These are phyloP conservation scores for Saccharum spontaneum DNA, from an alignment of 176 grass and related monocot genomes.

Conservation along the genomic window DNA sequence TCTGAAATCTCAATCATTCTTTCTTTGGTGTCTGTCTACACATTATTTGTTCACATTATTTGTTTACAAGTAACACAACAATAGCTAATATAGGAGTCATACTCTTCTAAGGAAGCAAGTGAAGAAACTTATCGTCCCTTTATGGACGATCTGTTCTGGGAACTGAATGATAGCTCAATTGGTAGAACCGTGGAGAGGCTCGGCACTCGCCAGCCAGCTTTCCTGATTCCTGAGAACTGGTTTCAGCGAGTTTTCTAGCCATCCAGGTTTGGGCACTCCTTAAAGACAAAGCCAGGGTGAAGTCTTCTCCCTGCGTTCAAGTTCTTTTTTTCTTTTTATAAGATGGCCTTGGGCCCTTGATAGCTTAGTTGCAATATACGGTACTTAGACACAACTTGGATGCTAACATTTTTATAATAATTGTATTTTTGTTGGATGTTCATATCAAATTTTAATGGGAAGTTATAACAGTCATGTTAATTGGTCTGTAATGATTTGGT, in stretches of 20 bases:
- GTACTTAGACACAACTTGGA: not conserved
- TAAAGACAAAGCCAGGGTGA: not conserved
- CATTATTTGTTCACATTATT: not conserved
- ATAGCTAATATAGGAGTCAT: not conserved
- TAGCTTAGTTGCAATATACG: conserved; percentile 1
- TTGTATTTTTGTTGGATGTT: not conserved
- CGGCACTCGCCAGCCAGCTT: not conserved
- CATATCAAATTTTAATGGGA: not conserved
- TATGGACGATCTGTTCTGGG: not conserved
- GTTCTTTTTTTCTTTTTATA: not conserved
- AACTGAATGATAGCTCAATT: not conserved
- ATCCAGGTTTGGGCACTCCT: not conserved
- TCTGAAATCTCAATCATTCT: not conserved
- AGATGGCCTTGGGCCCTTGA: not conserved
- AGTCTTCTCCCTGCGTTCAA: not conserved
- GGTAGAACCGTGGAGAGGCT: not conserved
- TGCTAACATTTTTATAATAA: not conserved
- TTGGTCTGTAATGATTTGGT: not conserved
- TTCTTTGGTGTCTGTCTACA: not conserved
- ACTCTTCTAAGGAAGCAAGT: not conserved
- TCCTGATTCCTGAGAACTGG: not conserved
- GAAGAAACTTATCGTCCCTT: not conserved
- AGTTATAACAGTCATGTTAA: conserved; percentile 1
- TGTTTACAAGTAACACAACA: not conserved
- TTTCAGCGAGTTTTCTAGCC: not conserved